Base-by-base conservation (phyloP, 1,139 yeast species). In the Yamadazyma jaroonii region DNA sequence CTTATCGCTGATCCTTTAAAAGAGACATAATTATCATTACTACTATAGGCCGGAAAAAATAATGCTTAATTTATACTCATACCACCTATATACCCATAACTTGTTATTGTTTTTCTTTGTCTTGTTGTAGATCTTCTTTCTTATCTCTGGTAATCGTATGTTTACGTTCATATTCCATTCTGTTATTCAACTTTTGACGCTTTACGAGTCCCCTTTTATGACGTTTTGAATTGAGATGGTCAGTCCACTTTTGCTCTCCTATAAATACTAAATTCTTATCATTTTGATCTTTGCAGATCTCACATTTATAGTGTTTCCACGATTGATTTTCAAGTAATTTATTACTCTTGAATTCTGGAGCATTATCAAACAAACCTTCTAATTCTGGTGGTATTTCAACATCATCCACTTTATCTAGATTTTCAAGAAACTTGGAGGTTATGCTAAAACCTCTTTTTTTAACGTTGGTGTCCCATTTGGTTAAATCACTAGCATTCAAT, bases 261-360 rank as follows among this genome's bases (percentile, higher is more conserved):
- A 92, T 81, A 1, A 86, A 74, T 1, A 86, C 73, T 15, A 84
- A 59, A 0, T 77, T 73, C 6, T 74, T 63, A 2, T 81, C 82
- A 3, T 71, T 64, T 28, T 67, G 63, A 47, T 77, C 81, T n/a
- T 61, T 62, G 54, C 98, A 92, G 1, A 71, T 59, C 0, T 75
- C 75, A 56, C 98, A 92, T 9, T 61, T 61, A 47, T 64, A 77
- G 44, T 88, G 94, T 40, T 76, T 71, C 95, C 95, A 86, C 4
- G 47, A 67, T 20, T 53, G 67, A 5, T 73, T 58, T 3, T 63
- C 68, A 8, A 67, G 30, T 13, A 53, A 52, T 45, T 68, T 64
- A 49, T 70, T 68, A 47, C 73, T 66, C 32, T 58, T 62, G 43
- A 53, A 50, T 2, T 40, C 37, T 4, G 49, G 52, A 6, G 46